Base-by-base conservation (phyloP, 768 basidiomycete species). In the Auricularia cornea region DNA sequence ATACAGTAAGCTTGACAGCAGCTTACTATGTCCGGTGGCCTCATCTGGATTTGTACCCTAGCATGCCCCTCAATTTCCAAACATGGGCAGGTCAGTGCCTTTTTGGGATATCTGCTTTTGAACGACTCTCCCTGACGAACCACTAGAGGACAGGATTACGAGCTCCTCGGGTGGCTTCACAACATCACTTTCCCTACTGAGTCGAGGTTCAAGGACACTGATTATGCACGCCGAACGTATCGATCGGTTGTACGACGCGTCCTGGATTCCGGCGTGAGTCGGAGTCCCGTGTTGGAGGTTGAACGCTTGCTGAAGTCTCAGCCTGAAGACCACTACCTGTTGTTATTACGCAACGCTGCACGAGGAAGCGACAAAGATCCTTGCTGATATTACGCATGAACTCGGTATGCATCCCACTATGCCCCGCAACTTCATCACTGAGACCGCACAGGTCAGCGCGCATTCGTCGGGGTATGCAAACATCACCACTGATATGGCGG, bases 261-360 rank as follows among this genome's bases (percentile, higher is more conserved):
- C 23, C 79, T 97, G 59, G 80, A 88, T 64, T 83, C 76, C 35
- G 94, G 93, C 59, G 95, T 96, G 72, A 68, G 87, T 79, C n/a
- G n/a, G n/a, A n/a, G n/a, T n/a, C n/a, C n/a, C n/a, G n/a, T n/a
- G n/a, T n/a, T n/a, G n/a, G n/a, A n/a, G n/a, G n/a, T n/a, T n/a
- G n/a, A n/a, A n/a, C 20, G 57, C 29, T 57, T 59, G 10, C 48
- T 62, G 3, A 18, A 23, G 28, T 60, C 59, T 67, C 54, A 65
- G 65, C 56, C 63, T 26, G 48, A 69, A 94, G 94, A 96, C 94
- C 1, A 97, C 95, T 1, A 97, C 95, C 0, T 92, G 87, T 70
- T 97, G 92, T 72, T 97, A 95, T 74, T 96, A 92, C 71, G 92
- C 85, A 8, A 88, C 86, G 2, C 74, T 94, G 16, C 93, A 98